Evolutionary conservation across 1,139 yeast species (phyloP), one percentile per base, ranked within the genome.

Genomic region (Protomyces arabidopsidicola): DNA sequence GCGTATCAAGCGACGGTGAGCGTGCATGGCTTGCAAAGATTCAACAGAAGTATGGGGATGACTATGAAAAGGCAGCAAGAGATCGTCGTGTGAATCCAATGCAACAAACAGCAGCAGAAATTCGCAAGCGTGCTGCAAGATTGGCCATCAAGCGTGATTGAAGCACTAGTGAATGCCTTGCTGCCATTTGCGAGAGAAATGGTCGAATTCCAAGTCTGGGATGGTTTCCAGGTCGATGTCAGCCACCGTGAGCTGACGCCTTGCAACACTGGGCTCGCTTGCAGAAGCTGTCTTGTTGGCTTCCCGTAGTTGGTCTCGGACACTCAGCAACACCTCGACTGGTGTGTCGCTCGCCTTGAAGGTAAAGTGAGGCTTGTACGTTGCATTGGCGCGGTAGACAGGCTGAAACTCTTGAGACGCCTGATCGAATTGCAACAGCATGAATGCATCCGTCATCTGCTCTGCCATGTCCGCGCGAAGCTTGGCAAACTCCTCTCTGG

Each of bases 21-120:
- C 76, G 75, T 57, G 87, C 82, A 48, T 90, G 97, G 96, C 75
- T 90, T 54, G 76, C 75, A 61, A 75, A 76, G 27, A 78, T 93
- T 60, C 81, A 85, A 66, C 83, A 82, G 36, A 90, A 89, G 75
- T 84, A 93, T 73, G 97, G 97, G 20, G 95, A 90, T 68, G 87
- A 93, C 74, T 90, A 85, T 73, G 86, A 83, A 60, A 88, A 85
- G 71, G 93, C 95, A 98, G 87, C 85, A 73, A 87, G 96, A 88
- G 98, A 93, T 74, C 53, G 84, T 82, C 76, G 53, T 42, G 38
- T 65, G 22, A 65, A 65, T 53, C 61, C 63, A n/a, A 65, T 56
- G 65, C 66, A 65, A 39, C 56, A 64, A 51, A 65, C 66, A 3
- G 65, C 66, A 12, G 66, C 55, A 8, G 56, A 65, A 22, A 58